Percentiles rank a stretch among this genome's conserved stretches.
These are phyloP conservation scores for Trifolium repens DNA, from an alignment of 306 rosid genomes.

Conservation along the genomic window DNA sequence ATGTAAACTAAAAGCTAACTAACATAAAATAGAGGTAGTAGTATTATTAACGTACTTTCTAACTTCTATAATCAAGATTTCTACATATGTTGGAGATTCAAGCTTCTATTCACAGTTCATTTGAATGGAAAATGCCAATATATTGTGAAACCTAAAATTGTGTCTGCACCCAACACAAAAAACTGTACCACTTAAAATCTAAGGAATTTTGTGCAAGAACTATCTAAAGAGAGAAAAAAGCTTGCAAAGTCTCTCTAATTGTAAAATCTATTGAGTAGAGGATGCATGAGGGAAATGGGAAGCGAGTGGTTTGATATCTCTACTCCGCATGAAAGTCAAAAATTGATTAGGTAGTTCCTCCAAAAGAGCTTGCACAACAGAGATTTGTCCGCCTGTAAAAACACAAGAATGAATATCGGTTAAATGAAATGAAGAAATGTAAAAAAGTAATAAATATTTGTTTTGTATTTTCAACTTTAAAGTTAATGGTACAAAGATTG, in stretches of 20 bases:
- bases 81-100: background rate
- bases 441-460: background rate
- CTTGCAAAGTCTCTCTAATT: background rate
- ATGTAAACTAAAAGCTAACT: background rate
- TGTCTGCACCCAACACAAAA: background rate
- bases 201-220: background rate
- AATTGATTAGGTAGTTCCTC: constrained; percentile 87
- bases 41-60: background rate
- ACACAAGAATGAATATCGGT: background rate
- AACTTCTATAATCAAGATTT: background rate
- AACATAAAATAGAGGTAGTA: background rate
- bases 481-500: background rate
- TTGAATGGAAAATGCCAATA: background rate
- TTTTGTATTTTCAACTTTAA: background rate
- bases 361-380: constrained; percentile 72
- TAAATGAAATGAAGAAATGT: background rate
- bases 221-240: background rate
- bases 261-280: constrained; percentile 7
- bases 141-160: background rate
- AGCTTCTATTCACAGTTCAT: background rate
- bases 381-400: constrained; percentile 58
- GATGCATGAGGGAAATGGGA: constrained; percentile 21
- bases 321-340: constrained; percentile 67
- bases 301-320: constrained; percentile 59
- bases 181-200: background rate